Percentiles rank a stretch among this genome's conserved stretches.
phyloP scores from a whole-genome alignment of 495 filamentous ascomycete genomes.

The Saxophila tyrrhenica region DNA sequence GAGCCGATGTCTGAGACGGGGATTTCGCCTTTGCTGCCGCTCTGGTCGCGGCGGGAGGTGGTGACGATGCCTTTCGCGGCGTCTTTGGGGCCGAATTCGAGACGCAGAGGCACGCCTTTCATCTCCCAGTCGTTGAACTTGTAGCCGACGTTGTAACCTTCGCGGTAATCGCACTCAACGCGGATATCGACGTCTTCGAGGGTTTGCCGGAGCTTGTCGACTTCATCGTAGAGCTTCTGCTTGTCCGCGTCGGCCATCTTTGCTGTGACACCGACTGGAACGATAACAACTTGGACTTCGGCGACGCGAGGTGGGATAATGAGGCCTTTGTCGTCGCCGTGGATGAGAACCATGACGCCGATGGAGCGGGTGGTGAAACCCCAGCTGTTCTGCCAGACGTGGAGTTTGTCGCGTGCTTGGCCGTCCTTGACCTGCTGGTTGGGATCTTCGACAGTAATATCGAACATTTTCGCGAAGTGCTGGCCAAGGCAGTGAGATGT shows the following conservation, averaged over 20 bases:
- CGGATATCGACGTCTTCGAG: constrained; percentile 34
- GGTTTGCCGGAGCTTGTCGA: constrained; percentile 52
- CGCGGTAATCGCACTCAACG: constrained; percentile 60
- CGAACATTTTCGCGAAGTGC: constrained; percentile 98
- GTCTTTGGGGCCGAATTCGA: constrained; percentile 94
- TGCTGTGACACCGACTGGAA: constrained; percentile 88
- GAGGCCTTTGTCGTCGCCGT: constrained; percentile 87
- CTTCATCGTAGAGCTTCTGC: constrained; percentile 54
- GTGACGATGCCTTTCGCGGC: constrained; percentile 68
- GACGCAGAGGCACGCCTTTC: constrained; percentile 80
- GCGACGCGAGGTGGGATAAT: constrained; percentile 84
- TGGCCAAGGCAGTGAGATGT: constrained; percentile 92
- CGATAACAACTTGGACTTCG: constrained; percentile 71
- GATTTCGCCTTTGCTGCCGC: constrained; percentile 64
- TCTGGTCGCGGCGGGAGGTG: constrained; percentile 65
- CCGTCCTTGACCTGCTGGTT: constrained; percentile 50
- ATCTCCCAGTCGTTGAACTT: constrained; percentile 99
- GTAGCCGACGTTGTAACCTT: constrained; percentile 83
- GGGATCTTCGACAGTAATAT: constrained; percentile 92
- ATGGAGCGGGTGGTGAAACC: constrained; percentile 90
- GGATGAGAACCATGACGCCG: constrained; percentile 96
- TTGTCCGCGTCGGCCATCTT: constrained; percentile 71
- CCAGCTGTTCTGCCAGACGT: constrained; percentile 98
- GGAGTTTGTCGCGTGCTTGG: constrained; percentile 54
- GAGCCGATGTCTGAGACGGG: constrained; percentile 57